A percentile compares a stretch with the other conserved stretches of the same genome.
These are phyloP conservation scores for Eutrema japonicum DNA, from an alignment of 345 rosid genomes.

Conservation along the genomic window DNA sequence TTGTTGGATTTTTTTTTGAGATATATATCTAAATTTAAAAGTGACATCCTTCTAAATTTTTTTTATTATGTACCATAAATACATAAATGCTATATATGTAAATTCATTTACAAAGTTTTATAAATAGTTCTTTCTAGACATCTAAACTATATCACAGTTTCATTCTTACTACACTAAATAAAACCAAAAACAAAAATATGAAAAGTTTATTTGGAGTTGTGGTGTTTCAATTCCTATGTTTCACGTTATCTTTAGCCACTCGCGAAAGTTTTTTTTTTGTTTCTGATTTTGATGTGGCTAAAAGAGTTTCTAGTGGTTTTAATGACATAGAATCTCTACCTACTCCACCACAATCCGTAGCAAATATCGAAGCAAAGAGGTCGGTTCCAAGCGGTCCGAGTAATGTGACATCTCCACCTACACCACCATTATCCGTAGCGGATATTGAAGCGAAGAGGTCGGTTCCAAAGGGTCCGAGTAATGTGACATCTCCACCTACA, in stretches of 20 bases:
- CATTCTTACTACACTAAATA: not conserved
- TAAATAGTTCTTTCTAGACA: not conserved
- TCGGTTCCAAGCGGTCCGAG: not conserved
- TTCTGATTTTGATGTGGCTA: not conserved
- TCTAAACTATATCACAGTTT: slow-evolving; percentile 2
- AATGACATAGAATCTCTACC: not conserved
- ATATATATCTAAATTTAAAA: not conserved
- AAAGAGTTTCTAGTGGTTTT: too few relatives aligned
- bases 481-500: not conserved
- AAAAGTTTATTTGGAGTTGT: slow-evolving; percentile 4
- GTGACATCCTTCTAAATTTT: not conserved
- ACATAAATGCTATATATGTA: not conserved
- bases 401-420: not conserved
- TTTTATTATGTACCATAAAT: not conserved
- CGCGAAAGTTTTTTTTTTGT: not conserved
- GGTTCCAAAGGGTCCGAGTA: not conserved
- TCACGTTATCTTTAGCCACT: slow-evolving; percentile 20
- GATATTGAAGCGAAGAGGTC: not conserved
- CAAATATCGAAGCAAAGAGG: not conserved
- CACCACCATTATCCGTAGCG: not conserved
- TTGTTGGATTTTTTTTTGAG: not conserved
- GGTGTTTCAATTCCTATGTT: slow-evolving; percentile 13
- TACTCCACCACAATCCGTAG: not conserved
- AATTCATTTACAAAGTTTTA: not conserved
- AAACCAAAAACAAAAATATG: slow-evolving; percentile 1